phyloP scores from a whole-genome alignment of 148 eudicot genomes.

The Cornus suecica region DNA sequence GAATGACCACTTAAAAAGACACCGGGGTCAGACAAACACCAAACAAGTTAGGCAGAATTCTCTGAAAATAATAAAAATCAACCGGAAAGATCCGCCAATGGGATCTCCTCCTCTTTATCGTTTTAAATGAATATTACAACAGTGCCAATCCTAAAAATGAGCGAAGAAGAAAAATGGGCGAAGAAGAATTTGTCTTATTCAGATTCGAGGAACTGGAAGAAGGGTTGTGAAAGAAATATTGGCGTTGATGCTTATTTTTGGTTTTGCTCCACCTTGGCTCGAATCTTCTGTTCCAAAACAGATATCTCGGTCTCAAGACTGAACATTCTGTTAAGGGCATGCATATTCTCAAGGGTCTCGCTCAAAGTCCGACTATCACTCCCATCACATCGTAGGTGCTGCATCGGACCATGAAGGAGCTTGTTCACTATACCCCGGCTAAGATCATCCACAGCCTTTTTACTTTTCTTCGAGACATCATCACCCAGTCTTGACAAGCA shows the following conservation, averaged over 20 bases:
- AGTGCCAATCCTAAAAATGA: background rate
- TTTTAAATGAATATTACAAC: conserved; percentile 12
- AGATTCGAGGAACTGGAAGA: conserved; percentile 17
- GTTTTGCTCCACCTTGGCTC: conserved; percentile 74
- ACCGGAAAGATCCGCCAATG: background rate
- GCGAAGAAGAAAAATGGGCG: conserved; percentile 16
- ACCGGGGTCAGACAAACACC: background rate
- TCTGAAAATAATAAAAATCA: conserved; percentile 2
- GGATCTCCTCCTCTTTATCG: background rate
- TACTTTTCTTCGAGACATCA: conserved; percentile 60
- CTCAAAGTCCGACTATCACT: conserved; percentile 70
- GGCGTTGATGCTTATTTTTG: conserved; percentile 40
- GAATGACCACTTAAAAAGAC: background rate
- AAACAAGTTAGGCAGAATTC: background rate
- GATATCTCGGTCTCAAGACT: conserved; percentile 74
- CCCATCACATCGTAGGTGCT: conserved; percentile 79
- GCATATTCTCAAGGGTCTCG: conserved; percentile 81
- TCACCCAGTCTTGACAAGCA: conserved; percentile 73
- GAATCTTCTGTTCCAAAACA: conserved; percentile 71
- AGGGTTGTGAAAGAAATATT: background rate
- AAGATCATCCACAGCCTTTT: conserved; percentile 68
- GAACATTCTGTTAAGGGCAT: conserved; percentile 79
- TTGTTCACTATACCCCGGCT: conserved; percentile 79
- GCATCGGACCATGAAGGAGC: conserved; percentile 80
- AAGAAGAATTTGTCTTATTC: conserved; percentile 37